A percentile compares a stretch with the other conserved stretches of the same genome.
Evolutionary conservation across 2,329 filamentous ascomycete genomes (phyloP).

Genomic region (Cladobotryum protrusum): DNA sequence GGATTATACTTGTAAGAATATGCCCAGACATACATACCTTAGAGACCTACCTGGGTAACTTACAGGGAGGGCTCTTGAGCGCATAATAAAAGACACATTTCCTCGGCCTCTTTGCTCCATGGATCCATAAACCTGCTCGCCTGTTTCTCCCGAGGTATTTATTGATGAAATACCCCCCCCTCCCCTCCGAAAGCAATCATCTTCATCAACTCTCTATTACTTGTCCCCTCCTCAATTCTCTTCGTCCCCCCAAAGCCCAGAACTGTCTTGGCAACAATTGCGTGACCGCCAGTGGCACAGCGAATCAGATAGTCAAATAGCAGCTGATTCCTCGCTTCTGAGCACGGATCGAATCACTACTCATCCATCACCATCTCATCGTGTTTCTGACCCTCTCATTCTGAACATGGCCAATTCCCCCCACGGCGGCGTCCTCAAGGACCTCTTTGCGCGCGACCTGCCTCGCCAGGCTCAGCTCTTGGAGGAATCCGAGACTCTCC

Average conservation of each 20-base stretch:
- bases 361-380: not conserved
- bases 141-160: not conserved
- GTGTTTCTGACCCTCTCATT: slow-evolving; percentile 11
- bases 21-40: too few relatives aligned
- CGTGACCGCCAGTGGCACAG: not conserved
- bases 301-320: not conserved
- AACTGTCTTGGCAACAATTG: not conserved
- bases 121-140: too few relatives aligned
- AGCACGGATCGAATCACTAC: not conserved
- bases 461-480: slow-evolving; percentile 73
- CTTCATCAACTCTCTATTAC: not conserved
- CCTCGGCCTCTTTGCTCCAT: too few relatives aligned
- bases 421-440: slow-evolving; percentile 93
- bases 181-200: not conserved
- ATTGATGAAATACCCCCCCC: not conserved
- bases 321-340: not conserved
- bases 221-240: not conserved
- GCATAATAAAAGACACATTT: too few relatives aligned
- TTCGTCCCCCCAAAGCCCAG: not conserved
- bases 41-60: too few relatives aligned
- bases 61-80: too few relatives aligned
- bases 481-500: slow-evolving; percentile 78
- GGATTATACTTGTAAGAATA: too few relatives aligned
- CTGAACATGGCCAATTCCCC: slow-evolving; percentile 61
- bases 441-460: slow-evolving; percentile 88